Evolutionary conservation across 1,284 basidiomycete genomes (phyloP).

Genomic region (Trichosporon sp.): DNA sequence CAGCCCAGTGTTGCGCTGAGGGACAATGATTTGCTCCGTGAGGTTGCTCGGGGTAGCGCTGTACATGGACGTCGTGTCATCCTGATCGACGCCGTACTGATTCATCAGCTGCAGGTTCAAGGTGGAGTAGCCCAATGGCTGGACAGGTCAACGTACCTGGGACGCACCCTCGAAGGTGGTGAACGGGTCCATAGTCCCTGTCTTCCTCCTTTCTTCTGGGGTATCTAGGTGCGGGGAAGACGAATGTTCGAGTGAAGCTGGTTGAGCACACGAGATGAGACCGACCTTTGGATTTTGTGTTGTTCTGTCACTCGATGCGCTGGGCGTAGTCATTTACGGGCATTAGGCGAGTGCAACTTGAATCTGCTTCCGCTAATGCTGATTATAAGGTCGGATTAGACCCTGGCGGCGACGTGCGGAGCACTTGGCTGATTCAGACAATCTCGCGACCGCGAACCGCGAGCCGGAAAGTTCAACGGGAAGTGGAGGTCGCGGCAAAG

Average conservation of each 20-base stretch:
- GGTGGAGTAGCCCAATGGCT: not conserved
- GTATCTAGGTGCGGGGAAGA: conserved; percentile 9
- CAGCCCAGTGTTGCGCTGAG: conserved; percentile 24
- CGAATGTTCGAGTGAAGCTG: not conserved
- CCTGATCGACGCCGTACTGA: conserved; percentile 68
- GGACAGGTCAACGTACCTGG: conserved; percentile 41
- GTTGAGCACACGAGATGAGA: not conserved
- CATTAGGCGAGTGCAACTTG: not conserved
- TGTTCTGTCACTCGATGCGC: conserved; percentile 3
- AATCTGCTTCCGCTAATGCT: conserved; percentile 5
- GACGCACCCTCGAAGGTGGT: conserved; percentile 73
- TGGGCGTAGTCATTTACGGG: not conserved
- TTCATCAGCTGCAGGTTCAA: conserved; percentile 6
- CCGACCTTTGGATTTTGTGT: conserved; percentile 9
- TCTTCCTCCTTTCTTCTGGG: conserved; percentile 7
- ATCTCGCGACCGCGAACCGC: no score
- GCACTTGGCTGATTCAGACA: no score
- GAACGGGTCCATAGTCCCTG: conserved; percentile 70
- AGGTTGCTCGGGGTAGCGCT: conserved; percentile 60
- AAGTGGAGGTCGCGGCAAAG: conserved; percentile 13
- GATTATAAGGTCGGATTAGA: not conserved
- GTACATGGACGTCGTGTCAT: conserved; percentile 74
- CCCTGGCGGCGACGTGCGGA: not conserved
- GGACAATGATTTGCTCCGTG: conserved; percentile 32
- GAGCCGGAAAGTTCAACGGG: not conserved